Evolutionary conservation across 2,329 filamentous ascomycete genomes (phyloP).

Genomic region (Massarina eburnea): DNA sequence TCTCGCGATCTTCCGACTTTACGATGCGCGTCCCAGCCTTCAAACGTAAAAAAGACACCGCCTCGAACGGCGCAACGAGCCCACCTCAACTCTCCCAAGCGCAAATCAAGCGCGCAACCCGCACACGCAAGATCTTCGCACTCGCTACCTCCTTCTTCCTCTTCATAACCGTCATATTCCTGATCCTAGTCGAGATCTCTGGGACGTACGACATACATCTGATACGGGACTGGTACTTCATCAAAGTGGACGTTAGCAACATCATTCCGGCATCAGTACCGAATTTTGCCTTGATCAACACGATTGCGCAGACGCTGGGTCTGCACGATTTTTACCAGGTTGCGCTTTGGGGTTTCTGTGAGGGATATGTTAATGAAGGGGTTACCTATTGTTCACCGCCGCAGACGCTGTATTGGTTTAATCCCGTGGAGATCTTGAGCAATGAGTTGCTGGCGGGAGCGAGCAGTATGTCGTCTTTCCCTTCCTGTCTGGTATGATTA

Average conservation of each 20-base stretch:
- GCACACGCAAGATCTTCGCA: conserved; percentile 63
- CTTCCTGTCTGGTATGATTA: background rate
- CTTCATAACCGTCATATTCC: conserved; percentile 72
- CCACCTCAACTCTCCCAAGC: conserved; percentile 32
- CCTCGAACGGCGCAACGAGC: background rate
- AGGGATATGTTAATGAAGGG: conserved; percentile 75
- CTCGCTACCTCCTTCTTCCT: conserved; percentile 67
- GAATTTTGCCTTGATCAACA: conserved; percentile 77
- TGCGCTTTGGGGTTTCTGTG: conserved; percentile 89
- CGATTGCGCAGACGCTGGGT: conserved; percentile 80
- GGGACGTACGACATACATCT: conserved; percentile 66
- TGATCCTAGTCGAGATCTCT: conserved; percentile 79
- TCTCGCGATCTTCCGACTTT: too few relatives aligned
- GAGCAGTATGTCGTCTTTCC: conserved; percentile 57
- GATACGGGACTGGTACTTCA: conserved; percentile 75
- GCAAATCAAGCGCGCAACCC: conserved; percentile 45
- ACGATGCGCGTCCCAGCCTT: too few relatives aligned
- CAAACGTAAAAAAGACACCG: background rate
- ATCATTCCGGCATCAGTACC: conserved; percentile 75
- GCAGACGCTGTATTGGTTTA: conserved; percentile 80
- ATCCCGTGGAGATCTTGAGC: conserved; percentile 80
- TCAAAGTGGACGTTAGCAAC: conserved; percentile 78
- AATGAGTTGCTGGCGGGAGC: conserved; percentile 80
- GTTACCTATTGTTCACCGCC: conserved; percentile 76
- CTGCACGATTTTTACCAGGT: conserved; percentile 94